Base-by-base conservation (phyloP, 2,329 filamentous ascomycete species). In the Rugonectria rugulosa region DNA sequence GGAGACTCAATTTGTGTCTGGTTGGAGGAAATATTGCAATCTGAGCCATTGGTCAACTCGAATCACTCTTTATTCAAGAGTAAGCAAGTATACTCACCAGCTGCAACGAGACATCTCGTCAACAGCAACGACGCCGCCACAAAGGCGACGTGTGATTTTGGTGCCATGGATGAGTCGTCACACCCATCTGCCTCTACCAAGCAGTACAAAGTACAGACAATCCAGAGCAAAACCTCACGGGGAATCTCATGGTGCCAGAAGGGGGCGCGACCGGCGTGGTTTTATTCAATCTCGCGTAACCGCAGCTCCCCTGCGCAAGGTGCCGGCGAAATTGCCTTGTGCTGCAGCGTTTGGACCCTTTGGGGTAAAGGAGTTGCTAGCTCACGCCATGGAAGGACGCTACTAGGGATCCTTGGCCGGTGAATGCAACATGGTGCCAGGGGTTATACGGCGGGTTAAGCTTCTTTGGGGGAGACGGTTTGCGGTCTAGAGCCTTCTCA, bases 1-100 rank as follows among this genome's bases (percentile, higher is more conserved):
- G 67, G 67, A 12, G 56, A 42, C 20, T 63, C 53, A 55, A 69
- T 67, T 43, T 62, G 65, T 2, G 66, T 68, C 53, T 68, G 66
- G 53, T 68, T 68, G 38, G 60, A 58, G 21, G 65, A 63, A 48
- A 66, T 48, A 36, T 68, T 53, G 53, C 66, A 68, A 32, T 65
- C 66, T 68, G 44, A 26, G 37, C 8, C 19, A 4, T 21, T 32
- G 26, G 42, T n/a, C 12, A 12, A 15, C 9, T 41, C 15, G n/a
- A n/a, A n/a, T n/a, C 5, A 19, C 29, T 4, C 5, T 8, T 10
- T 10, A n/a, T 14, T 23, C 9, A 15, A 5, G 27, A 21, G 12
- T 5, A 17, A 20, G 21, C 10, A 15, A n/a, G n/a, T n/a, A 32
- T 6, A 58, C 65, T 49, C 32, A 68, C 65, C 65, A 54, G 65